Evolutionary conservation across 345 rosid species (phyloP), one percentile per base, ranked within the genome.

Genomic region (Hibiscus syriacus): DNA sequence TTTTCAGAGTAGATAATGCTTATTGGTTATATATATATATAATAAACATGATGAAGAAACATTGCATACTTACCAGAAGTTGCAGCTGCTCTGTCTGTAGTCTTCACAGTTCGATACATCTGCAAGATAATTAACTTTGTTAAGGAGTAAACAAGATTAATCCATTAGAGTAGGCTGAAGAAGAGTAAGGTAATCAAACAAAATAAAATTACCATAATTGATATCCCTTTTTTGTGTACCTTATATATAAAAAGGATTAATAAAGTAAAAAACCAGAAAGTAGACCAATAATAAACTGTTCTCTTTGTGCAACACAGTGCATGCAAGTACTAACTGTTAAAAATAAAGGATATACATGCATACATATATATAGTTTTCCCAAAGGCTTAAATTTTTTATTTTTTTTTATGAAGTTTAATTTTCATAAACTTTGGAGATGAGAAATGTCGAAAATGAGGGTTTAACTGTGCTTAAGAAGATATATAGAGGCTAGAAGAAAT

Each of bases 21-120:
- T 14, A 48, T 41, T 2, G 46, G 46, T 49, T n/a, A n/a, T 56
- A 16, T 17, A 55, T 27, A n/a, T n/a, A n/a, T n/a, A 16, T 16
- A n/a, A 1, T 7, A 2, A 57, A 30, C 41, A 0, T 16, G 62
- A 34, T 2, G 43, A 52, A 13, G 8, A 3, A 52, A 52, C 55
- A 38, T 38, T 45, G 25, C 49, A 4, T 12, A 12, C 22, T 32
- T 20, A 87, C 92, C 96, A 75, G 90, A 82, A 66, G 92, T 67
- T 71, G 87, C 90, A 7, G 92, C 87, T 45, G 88, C 72, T 77
- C 85, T 69, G 71, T 86, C 94, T 0, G 94, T 88, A 7, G 89
- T 88, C 78, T 86, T 88, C 50, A 86, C 87, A 0, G 91, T 88
- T 66, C 94, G 80, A 72, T 88, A 88, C 94, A 88, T 83, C 94